Evolutionary conservation across 2,329 filamentous ascomycete species (phyloP), one percentile per base, ranked within the genome.

Genomic region (Podosphaera xanthii): DNA sequence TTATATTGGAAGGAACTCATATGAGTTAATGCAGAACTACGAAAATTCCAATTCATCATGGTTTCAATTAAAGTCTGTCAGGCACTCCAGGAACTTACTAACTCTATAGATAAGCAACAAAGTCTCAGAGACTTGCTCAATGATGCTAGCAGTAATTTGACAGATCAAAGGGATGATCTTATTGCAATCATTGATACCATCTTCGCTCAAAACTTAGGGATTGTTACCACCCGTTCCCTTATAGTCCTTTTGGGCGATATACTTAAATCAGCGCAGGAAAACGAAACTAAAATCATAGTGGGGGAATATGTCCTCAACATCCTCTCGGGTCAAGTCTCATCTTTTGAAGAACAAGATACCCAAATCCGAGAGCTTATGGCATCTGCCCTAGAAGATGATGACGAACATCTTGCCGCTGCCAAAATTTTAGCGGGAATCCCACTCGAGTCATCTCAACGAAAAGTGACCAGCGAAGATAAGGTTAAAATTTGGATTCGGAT

Each of bases 401-500:
- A 95, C 56, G 87, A 95, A 69, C 94, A 85, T 70, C 73, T 78
- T 31, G 79, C 79, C 36, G 89, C 91, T 0, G 92, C 92, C 35
- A 82, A 83, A 68, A 76, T 80, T 8, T 78, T 98, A 5, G 81
- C 87, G 67, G 84, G 83, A 44, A 94, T 97, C 65, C 86, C 89
- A 40, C 82, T 97, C 54, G 91, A 98, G 69, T 85, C 81, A 60
- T 90, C 89, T 1, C 89, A 95, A 73, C 84, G 91, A 56, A 82
- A 86, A 60, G 82, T 96, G 42, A 81, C 83, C 35, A 83, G 89
- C 69, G 81, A 87, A 66, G 86, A 91, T 65, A 90, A 89, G 72
- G 87, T 88, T 7, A 77, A 77, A 59, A 80, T 92, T 59, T 97
- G 91, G 87, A 85, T 97, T 65, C 86, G 91, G 61, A 95, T 98